These are phyloP conservation scores for Phoma sp. DNA, from an alignment of 2,329 filamentous ascomycete genomes.

Conservation along the genomic window DNA sequence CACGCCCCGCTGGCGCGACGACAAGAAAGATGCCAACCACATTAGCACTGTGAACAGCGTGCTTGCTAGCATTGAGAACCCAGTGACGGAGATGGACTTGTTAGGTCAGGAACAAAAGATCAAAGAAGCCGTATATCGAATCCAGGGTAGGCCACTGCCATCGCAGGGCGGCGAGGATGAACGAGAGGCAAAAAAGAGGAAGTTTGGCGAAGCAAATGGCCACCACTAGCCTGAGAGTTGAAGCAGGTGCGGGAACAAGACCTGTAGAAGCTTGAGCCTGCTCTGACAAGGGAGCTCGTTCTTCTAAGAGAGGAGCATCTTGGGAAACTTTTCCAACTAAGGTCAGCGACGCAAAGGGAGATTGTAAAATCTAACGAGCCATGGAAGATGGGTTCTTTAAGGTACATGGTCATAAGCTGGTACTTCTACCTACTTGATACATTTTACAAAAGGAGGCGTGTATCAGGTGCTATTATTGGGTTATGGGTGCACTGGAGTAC, in stretches of 20 bases:
- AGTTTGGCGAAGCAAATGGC: slow-evolving; percentile 35
- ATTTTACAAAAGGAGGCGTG: not conserved
- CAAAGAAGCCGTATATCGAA: slow-evolving; percentile 76
- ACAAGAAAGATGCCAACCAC: slow-evolving; percentile 92
- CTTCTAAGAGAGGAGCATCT: too few species aligned
- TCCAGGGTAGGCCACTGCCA: slow-evolving; percentile 53
- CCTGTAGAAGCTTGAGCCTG: not conserved
- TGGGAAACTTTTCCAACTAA: too few species aligned
- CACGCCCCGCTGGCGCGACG: slow-evolving; percentile 82
- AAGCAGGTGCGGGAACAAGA: not conserved
- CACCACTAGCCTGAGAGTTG: slow-evolving; percentile 7
- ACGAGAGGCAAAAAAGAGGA: slow-evolving; percentile 43
- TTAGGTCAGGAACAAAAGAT: slow-evolving; percentile 73
- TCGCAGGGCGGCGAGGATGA: slow-evolving; percentile 27
- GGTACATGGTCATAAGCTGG: not conserved
- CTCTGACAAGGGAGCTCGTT: not conserved
- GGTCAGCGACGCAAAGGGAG: too few species aligned
- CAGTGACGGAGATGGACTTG: slow-evolving; percentile 82
- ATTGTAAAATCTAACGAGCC: too few species aligned
- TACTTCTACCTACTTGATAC: not conserved
- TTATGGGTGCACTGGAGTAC: not conserved
- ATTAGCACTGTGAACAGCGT: slow-evolving; percentile 83
- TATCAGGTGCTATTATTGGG: not conserved
- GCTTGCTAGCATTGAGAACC: slow-evolving; percentile 85
- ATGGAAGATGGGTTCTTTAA: not conserved